These are phyloP conservation scores for Mucuna pruriens DNA, from an alignment of 306 rosid genomes.

Conservation along the genomic window DNA sequence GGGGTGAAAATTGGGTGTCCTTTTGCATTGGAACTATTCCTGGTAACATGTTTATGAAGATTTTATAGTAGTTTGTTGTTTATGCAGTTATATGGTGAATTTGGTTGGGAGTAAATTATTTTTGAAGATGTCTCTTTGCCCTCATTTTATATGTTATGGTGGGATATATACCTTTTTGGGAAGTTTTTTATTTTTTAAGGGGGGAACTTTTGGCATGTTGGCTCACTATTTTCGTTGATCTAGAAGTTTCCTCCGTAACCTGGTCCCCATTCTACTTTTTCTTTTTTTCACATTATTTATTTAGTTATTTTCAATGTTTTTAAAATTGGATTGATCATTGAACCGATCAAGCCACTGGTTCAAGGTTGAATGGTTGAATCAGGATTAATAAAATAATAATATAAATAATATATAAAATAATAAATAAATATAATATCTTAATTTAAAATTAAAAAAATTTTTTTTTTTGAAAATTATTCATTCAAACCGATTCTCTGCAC, in stretches of 20 bases:
- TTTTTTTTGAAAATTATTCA: too few species aligned
- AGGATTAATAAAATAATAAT: too few species aligned
- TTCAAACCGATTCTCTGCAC: too few species aligned
- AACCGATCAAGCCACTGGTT: too few species aligned
- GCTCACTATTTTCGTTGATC: not conserved
- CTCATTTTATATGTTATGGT: not conserved
- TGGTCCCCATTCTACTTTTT: not conserved
- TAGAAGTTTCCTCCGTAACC: not conserved
- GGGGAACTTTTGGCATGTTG: not conserved
- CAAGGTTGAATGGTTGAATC: too few species aligned
- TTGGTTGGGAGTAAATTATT: not conserved
- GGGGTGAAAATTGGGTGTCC: not conserved
- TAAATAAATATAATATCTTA: too few species aligned
- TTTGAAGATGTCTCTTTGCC: not conserved
- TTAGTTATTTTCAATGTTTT: too few species aligned
- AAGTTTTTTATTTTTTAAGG: too few species aligned
- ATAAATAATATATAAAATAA: too few species aligned
- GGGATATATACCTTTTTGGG: not conserved
- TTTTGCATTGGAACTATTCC: not conserved
- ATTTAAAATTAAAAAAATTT: too few species aligned
- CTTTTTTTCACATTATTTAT: not conserved
- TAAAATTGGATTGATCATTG: too few species aligned
- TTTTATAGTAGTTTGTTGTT: not conserved
- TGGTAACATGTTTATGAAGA: not conserved
- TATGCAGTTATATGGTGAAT: not conserved